Conservation (phyloP, 1,284 basidiomycete genomes). For the Taiwanofungus camphoratus region DNA sequence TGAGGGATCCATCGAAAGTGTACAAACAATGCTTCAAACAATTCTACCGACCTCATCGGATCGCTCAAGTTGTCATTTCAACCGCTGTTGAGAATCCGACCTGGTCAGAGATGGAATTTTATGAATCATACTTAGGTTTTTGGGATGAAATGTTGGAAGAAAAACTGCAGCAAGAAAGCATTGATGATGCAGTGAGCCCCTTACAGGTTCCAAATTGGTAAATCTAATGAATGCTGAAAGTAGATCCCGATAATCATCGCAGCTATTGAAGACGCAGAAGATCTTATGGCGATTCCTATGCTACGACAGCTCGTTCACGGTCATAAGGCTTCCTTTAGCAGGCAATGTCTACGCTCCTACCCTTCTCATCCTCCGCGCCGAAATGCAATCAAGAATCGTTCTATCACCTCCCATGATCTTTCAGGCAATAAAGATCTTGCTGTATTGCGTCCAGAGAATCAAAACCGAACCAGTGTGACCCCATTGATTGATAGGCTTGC, state of each 20-base stretch:
- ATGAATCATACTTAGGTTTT: constrained; percentile 6
- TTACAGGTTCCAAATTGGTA: not conserved
- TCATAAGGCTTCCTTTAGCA: not conserved
- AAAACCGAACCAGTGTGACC: constrained; percentile 54
- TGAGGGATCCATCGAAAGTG: constrained; percentile 38
- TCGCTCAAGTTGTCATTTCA: constrained; percentile 38
- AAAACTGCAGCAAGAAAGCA: constrained; percentile 3
- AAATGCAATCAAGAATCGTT: too few relatives aligned
- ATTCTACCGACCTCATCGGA: constrained; percentile 45
- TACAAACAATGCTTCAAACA: constrained; percentile 41
- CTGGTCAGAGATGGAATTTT: constrained; percentile 11
- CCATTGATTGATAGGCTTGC: constrained; percentile 49
- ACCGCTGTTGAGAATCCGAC: constrained; percentile 15
- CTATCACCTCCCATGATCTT: not conserved
- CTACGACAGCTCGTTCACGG: not conserved
- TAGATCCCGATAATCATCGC: constrained; percentile 8
- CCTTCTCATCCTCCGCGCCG: too few relatives aligned
- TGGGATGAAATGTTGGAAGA: constrained; percentile 12
- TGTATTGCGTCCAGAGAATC: constrained; percentile 48
- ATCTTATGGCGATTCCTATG: not conserved
- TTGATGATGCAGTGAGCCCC: constrained; percentile 14
- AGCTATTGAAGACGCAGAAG: constrained; percentile 2
- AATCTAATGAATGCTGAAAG: not conserved
- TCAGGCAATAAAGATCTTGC: constrained; percentile 44
- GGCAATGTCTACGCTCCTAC: too few relatives aligned